These are phyloP conservation scores for Phytophthora sojae DNA, from an alignment of 352 stramenopile genomes.

Conservation along the genomic window DNA sequence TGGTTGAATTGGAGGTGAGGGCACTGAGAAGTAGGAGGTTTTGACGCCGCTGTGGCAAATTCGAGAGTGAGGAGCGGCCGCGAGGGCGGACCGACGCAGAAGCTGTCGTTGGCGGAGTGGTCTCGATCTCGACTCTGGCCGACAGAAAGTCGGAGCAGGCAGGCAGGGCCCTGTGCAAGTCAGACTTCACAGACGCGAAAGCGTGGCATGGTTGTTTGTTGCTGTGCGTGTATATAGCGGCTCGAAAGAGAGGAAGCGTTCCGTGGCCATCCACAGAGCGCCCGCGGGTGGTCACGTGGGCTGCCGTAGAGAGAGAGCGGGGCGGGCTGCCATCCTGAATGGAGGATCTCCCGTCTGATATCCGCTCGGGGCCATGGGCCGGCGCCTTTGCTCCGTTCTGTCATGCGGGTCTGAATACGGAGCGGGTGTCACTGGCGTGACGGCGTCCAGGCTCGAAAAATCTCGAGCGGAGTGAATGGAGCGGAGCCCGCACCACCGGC, in stretches of 20 bases:
- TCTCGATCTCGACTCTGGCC: neutral
- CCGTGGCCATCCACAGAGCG: constrained; percentile 4
- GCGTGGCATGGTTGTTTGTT: neutral
- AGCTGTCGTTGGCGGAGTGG: neutral
- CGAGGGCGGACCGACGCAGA: neutral
- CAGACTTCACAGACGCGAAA: neutral
- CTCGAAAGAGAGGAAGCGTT: constrained; percentile 4
- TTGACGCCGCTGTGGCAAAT: constrained; percentile 14
- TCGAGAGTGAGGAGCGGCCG: neutral
- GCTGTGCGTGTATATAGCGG: neutral
- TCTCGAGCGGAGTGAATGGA: neutral
- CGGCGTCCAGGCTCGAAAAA: constrained; percentile 4
- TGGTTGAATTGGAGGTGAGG: neutral
- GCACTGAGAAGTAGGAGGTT: constrained; percentile 10
- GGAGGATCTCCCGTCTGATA: constrained; percentile 2
- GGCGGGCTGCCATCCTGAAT: constrained; percentile 1
- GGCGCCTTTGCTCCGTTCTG: neutral
- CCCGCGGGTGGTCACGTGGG: neutral
- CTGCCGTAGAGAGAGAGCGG: neutral
- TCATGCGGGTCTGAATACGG: neutral
- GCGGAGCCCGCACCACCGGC: neutral
- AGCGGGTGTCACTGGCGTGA: constrained; percentile 2
- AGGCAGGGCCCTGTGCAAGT: neutral
- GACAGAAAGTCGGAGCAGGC: neutral
- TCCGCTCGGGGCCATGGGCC: neutral